Percentiles rank a stretch among this genome's conserved stretches.
phyloP scores from a whole-genome alignment of 192 early-diverging fungal genomes.

The Geranomyces michiganensis region DNA sequence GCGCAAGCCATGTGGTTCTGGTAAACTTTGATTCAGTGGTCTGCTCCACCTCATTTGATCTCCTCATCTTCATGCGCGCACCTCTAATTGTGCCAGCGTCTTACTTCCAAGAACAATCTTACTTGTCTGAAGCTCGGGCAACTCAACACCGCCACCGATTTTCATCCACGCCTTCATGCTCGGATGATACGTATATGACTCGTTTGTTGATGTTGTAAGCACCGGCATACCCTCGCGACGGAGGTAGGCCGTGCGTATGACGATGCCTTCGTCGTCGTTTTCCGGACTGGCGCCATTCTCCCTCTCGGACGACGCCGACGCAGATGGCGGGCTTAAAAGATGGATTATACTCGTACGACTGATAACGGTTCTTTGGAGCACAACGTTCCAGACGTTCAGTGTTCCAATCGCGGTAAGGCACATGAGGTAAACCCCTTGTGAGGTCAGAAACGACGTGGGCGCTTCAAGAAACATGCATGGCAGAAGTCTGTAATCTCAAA shows the following conservation, averaged over 20 bases:
- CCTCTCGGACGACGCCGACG: background rate
- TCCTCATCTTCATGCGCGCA: background rate
- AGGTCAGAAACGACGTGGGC: constrained; percentile 60
- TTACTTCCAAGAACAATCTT: background rate
- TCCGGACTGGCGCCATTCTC: background rate
- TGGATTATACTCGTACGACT: constrained; percentile 62
- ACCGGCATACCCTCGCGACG: constrained; percentile 67
- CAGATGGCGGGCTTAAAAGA: constrained; percentile 49
- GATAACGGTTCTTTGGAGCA: constrained; percentile 51
- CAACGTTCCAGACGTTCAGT: constrained; percentile 73
- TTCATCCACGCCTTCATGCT: constrained; percentile 70
- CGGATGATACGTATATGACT: constrained; percentile 68
- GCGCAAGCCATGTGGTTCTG: constrained; percentile 26
- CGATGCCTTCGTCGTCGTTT: constrained; percentile 32
- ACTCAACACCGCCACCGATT: constrained; percentile 52
- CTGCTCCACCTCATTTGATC: background rate
- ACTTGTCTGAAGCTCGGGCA: background rate
- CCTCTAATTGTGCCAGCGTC: constrained; percentile 13
- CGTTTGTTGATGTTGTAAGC: constrained; percentile 61
- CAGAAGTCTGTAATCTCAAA: constrained; percentile 52
- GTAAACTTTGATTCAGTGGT: background rate
- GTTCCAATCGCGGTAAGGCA: constrained; percentile 64
- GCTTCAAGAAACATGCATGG: constrained; percentile 69
- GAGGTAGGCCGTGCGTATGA: constrained; percentile 59
- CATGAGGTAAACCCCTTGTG: constrained; percentile 63